Percentiles rank a stretch among this genome's conserved stretches.
phyloP scores from a whole-genome alignment of 495 filamentous ascomycete genomes.

The Astrothelium macrocarpum region DNA sequence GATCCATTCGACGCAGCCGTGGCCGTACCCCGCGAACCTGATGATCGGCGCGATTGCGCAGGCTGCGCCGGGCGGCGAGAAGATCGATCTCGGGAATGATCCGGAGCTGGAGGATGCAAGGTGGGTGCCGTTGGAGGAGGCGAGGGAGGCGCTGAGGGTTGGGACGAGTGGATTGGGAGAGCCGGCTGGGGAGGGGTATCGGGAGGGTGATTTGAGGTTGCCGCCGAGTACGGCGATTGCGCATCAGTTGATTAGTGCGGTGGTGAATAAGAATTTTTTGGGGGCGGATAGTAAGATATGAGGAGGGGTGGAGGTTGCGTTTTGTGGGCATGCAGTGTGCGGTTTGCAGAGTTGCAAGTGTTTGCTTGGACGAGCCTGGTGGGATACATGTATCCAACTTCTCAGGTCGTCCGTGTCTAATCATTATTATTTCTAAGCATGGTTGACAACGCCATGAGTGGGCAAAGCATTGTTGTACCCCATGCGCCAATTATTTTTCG shows the following conservation, averaged over 20 bases:
- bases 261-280: constrained; percentile 29
- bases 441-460: no score
- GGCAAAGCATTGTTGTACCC: no score
- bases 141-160: constrained; percentile 32
- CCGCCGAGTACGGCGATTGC: constrained; percentile 40
- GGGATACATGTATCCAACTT: no score
- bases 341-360: no score
- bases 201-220: constrained; percentile 42
- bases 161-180: constrained; percentile 58
- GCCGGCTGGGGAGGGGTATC: constrained; percentile 52
- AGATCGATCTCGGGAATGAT: constrained; percentile 73
- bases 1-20: constrained; percentile 87
- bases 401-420: no score
- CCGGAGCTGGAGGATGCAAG: constrained; percentile 81
- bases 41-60: constrained; percentile 95
- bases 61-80: constrained; percentile 65
- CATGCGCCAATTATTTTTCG: no score
- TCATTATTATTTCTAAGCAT: no score
- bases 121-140: constrained; percentile 68
- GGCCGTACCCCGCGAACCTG: constrained; percentile 78
- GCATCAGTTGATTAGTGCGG: constrained; percentile 36
- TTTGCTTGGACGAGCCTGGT: no score
- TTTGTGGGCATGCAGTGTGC: background rate
- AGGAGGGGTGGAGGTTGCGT: background rate
- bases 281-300: constrained; percentile 24